phyloP scores from a whole-genome alignment of 2,329 filamentous ascomycete genomes.

The Talaromyces pinophilus region DNA sequence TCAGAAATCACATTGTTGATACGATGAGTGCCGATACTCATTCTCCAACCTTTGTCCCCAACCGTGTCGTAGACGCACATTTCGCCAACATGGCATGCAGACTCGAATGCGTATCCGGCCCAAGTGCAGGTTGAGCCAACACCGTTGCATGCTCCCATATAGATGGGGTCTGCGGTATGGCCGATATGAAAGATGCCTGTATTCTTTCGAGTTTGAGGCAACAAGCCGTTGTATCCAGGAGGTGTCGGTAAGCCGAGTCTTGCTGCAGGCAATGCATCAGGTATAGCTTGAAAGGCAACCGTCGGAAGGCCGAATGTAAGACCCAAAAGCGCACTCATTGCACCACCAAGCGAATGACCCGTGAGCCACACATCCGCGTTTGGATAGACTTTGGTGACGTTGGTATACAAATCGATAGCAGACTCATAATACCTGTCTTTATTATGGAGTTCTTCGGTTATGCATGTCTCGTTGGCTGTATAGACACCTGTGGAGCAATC shows the following conservation, averaged over 20 bases:
- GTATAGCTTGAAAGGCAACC: conserved; percentile 91
- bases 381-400: conserved; percentile 87
- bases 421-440: conserved; percentile 93
- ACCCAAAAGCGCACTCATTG: conserved; percentile 80
- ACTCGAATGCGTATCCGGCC: conserved; percentile 90
- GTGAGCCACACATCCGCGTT: conserved; percentile 82
- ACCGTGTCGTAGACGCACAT: conserved; percentile 94
- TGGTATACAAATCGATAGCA: conserved; percentile 84
- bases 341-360: conserved; percentile 89
- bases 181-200: conserved; percentile 89
- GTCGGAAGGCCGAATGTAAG: conserved; percentile 89
- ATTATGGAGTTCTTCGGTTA: conserved; percentile 69
- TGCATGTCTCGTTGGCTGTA: conserved; percentile 88
- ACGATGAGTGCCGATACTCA: conserved; percentile 86
- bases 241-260: conserved; percentile 83
- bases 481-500: conserved; percentile 87
- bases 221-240: conserved; percentile 70
- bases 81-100: conserved; percentile 81
- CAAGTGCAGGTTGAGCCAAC: conserved; percentile 86
- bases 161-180: conserved; percentile 93
- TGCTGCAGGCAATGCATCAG: conserved; percentile 81
- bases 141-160: conserved; percentile 89
- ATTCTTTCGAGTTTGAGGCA: conserved; percentile 68
- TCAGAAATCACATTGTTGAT: conserved; percentile 86
- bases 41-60: conserved; percentile 84